Percentiles rank a stretch among this genome's conserved stretches.
Conservation (phyloP, 2,329 filamentous ascomycete species). For the Microdochium bolleyi region DNA sequence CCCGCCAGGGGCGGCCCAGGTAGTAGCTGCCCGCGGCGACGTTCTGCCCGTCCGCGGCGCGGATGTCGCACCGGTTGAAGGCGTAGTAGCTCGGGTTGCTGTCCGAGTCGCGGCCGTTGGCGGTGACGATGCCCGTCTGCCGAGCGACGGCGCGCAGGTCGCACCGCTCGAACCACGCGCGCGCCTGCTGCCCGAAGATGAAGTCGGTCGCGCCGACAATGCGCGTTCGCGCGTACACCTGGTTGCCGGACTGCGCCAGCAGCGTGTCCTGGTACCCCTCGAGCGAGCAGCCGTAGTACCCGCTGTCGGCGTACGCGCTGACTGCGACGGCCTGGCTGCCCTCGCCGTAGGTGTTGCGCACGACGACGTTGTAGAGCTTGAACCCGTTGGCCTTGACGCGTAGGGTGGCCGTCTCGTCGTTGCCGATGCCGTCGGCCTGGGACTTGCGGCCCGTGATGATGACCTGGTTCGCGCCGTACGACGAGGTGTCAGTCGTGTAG, state of each 20-base stretch:
- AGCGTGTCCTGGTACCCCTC: constrained; percentile 43
- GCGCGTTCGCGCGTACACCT: constrained; percentile 35
- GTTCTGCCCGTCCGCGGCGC: constrained; percentile 25
- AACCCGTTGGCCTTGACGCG: constrained; percentile 38
- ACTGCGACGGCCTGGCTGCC: constrained; percentile 39
- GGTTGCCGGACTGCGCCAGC: constrained; percentile 34
- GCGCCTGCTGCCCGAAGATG: constrained; percentile 35
- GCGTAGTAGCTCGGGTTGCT: constrained; percentile 32
- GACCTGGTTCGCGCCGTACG: constrained; percentile 49
- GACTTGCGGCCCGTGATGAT: constrained; percentile 37
- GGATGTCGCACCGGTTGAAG: constrained; percentile 34
- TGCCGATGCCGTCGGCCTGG: constrained; percentile 36
- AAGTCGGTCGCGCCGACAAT: constrained; percentile 42
- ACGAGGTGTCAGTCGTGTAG: constrained; percentile 42
- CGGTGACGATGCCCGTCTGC: constrained; percentile 33
- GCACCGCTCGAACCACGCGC: constrained; percentile 33
- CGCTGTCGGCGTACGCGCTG: constrained; percentile 32
- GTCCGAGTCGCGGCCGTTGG: constrained; percentile 30
- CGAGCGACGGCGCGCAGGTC: constrained; percentile 28
- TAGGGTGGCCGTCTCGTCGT: constrained; percentile 44
- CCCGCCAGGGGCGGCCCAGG: constrained; percentile 39
- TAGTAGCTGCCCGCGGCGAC: constrained; percentile 32
- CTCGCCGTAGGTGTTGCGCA: constrained; percentile 36
- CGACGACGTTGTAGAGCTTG: constrained; percentile 55
- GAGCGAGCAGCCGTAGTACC: constrained; percentile 37